phyloP scores from a whole-genome alignment of 352 stramenopile species.

The Globisporangium carolinianum region DNA sequence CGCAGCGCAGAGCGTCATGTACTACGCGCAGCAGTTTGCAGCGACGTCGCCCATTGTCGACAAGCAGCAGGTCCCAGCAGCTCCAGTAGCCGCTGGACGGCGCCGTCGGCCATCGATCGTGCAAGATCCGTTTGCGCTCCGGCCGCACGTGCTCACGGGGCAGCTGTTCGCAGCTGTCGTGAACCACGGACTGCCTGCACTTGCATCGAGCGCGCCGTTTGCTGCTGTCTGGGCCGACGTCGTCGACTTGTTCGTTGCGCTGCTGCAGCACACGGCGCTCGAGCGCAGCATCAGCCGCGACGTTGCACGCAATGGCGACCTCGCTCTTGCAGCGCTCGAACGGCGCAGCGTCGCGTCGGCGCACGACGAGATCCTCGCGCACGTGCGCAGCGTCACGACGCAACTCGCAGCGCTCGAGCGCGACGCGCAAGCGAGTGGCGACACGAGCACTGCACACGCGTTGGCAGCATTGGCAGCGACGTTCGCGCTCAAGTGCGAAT shows the following conservation, averaged over 20 bases:
- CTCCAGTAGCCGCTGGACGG: slow-evolving; percentile 1
- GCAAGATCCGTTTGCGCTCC: slow-evolving; percentile 52
- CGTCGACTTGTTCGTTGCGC: slow-evolving; percentile 40
- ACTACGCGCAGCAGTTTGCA: slow-evolving; percentile 43
- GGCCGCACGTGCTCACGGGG: slow-evolving; percentile 48
- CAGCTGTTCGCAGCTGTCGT: slow-evolving; percentile 59
- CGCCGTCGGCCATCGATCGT: slow-evolving; percentile 42
- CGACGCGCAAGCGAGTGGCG: not conserved
- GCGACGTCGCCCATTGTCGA: not conserved
- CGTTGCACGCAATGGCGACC: slow-evolving; percentile 6
- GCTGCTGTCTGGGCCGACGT: slow-evolving; percentile 45
- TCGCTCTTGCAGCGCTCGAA: slow-evolving; percentile 47
- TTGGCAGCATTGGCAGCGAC: slow-evolving; percentile 3
- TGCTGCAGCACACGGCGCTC: slow-evolving; percentile 44
- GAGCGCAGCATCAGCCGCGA: slow-evolving; percentile 14
- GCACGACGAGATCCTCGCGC: slow-evolving; percentile 71
- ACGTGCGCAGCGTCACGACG: slow-evolving; percentile 52
- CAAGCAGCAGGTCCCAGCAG: not conserved
- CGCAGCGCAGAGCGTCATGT: slow-evolving; percentile 23
- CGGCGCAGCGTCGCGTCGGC: slow-evolving; percentile 50
- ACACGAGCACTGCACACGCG: not conserved
- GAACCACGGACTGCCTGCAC: slow-evolving; percentile 47
- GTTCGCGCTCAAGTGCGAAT: slow-evolving; percentile 51
- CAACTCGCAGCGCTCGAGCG: slow-evolving; percentile 38
- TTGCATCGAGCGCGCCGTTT: slow-evolving; percentile 35